These are phyloP conservation scores for Sicyos edulis DNA, from an alignment of 306 rosid species.

Conservation along the genomic window DNA sequence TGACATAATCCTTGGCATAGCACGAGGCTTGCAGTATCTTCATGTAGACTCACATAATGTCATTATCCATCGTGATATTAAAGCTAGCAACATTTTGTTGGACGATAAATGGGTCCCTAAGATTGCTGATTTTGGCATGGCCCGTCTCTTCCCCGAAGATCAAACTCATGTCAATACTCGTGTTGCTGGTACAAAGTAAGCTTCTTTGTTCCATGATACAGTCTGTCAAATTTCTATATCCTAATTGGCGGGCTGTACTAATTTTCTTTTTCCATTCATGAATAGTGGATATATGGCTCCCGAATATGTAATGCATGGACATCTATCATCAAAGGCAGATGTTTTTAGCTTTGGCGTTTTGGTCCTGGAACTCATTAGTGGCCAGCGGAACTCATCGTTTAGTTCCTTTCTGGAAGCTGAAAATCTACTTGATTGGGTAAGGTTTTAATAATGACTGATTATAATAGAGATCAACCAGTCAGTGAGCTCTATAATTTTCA, in stretches of 20 bases:
- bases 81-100: conserved; percentile 80
- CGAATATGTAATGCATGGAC: conserved; percentile 81
- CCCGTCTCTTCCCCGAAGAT: conserved; percentile 96
- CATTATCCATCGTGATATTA: conserved; percentile 89
- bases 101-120: conserved; percentile 90
- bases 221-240: not conserved
- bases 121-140: conserved; percentile 99
- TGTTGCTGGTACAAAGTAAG: conserved; percentile 95
- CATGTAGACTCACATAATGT: conserved; percentile 84
- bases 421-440: conserved; percentile 53
- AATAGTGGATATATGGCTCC: conserved; percentile 96
- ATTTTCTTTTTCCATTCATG: conserved; percentile 11
- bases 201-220: not conserved
- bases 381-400: conserved; percentile 52
- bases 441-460: conserved; percentile 1
- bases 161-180: conserved; percentile 87
- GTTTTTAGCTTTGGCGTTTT: conserved; percentile 93
- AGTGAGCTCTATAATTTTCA: not conserved
- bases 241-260: not conserved
- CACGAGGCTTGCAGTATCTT: conserved; percentile 82
- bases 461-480: no score
- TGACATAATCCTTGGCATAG: conserved; percentile 71
- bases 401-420: conserved; percentile 27
- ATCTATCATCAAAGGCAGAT: conserved; percentile 65
- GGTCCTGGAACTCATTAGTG: conserved; percentile 69